A percentile compares a stretch with the other conserved stretches of the same genome.
Conservation (phyloP, 1,139 yeast genomes). For the Zygosaccharomyces pseudobailii region DNA sequence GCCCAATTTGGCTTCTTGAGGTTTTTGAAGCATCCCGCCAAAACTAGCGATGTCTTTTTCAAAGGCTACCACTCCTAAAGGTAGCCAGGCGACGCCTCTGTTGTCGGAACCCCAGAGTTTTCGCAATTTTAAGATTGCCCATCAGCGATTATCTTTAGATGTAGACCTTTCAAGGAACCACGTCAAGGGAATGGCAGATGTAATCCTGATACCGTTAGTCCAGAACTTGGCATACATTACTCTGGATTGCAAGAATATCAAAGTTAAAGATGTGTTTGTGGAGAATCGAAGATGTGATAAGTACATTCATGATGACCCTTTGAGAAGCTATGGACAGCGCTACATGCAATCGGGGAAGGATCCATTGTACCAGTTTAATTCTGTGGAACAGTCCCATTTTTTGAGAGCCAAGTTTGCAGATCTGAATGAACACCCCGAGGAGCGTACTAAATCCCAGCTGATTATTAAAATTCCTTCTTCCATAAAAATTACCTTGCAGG, state of each 20-base stretch:
- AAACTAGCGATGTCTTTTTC: conserved; percentile 13
- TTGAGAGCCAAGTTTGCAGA: conserved; percentile 60
- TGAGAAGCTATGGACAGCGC: conserved; percentile 26
- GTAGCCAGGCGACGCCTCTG: conserved; percentile 9
- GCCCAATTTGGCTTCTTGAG: background rate
- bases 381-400: conserved; percentile 45
- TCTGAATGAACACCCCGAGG: conserved; percentile 50
- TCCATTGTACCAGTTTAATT: conserved; percentile 20
- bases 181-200: conserved; percentile 73
- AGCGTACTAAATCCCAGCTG: conserved; percentile 65
- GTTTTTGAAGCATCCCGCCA: background rate
- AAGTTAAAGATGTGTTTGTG: conserved; percentile 56
- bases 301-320: conserved; percentile 47
- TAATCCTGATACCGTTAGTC: conserved; percentile 70
- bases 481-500: conserved; percentile 56
- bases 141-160: conserved; percentile 64
- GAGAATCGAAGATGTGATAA: conserved; percentile 50
- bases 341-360: conserved; percentile 18
- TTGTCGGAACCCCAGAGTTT: conserved; percentile 12
- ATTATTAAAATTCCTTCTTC: conserved; percentile 67
- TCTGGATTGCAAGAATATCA: conserved; percentile 78
- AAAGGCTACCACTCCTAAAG: conserved; percentile 16
- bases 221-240: conserved; percentile 53
- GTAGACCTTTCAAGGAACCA: conserved; percentile 53
- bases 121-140: conserved; percentile 51